Percentiles rank a stretch among this genome's conserved stretches.
These are phyloP conservation scores for Paramecium octaurelia DNA, from an alignment of 73 alveolate genomes.

Conservation along the genomic window DNA sequence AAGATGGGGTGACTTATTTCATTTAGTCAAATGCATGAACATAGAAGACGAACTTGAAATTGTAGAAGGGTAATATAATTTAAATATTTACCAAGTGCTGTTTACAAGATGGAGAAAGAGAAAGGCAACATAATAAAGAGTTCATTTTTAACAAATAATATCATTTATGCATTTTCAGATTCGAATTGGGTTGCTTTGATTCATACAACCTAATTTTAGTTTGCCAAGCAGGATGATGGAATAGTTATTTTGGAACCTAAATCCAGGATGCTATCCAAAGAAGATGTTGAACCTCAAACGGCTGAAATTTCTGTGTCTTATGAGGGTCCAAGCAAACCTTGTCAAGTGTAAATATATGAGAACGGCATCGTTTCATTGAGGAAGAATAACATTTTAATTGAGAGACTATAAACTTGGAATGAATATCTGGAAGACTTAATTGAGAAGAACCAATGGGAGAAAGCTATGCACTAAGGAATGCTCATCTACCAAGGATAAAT, in stretches of 20 bases:
- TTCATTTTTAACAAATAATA: conserved; percentile 21
- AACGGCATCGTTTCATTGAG: not conserved
- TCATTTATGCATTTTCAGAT: not conserved
- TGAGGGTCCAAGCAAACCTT: conserved; percentile 10
- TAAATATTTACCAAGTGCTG: not conserved
- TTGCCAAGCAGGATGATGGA: not conserved
- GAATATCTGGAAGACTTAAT: not conserved
- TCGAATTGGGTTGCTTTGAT: not conserved
- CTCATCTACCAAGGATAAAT: conserved; percentile 30
- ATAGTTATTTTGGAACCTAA: not conserved
- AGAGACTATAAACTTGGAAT: conserved; percentile 21
- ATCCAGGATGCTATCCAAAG: conserved; percentile 10
- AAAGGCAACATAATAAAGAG: not conserved
- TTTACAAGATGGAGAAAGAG: not conserved
- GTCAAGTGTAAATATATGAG: not conserved
- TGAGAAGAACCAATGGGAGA: not conserved
- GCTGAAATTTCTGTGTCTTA: not conserved
- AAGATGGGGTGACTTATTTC: conserved; percentile 40
- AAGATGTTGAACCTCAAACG: not conserved
- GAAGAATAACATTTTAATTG: not conserved
- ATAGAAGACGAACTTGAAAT: conserved; percentile 27
- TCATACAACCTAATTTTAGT: conserved; percentile 34
- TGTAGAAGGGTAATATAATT: conserved; percentile 27
- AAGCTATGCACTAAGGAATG: conserved; percentile 39
- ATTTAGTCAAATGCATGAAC: conserved; percentile 20